Base-by-base conservation (phyloP, 139 green algal genomes). In the Coelastrella sp. region DNA sequence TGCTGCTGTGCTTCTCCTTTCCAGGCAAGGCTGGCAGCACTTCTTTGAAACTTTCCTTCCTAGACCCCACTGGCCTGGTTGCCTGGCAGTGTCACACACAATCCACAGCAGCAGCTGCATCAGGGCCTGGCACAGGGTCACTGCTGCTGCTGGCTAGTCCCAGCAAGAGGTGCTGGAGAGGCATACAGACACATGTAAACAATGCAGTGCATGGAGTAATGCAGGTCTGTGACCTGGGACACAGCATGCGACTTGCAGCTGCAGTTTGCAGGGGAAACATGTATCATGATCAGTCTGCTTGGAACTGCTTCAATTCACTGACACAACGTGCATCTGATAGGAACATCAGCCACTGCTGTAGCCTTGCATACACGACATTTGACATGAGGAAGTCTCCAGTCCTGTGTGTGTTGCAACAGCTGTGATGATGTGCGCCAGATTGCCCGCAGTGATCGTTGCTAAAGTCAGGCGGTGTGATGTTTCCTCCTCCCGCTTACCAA, bases 61-160 rank as follows among this genome's bases (percentile, higher is more conserved):
- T 93, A 17, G 90, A 93, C 74, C 90, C 90, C 35, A 89, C 84
- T 1, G 90, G 88, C 27, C 79, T 92, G 0, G 68, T 91, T 6
- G 88, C 85, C 25, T 89, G 80, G 82, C 85, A 88, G 40, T 63
- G 86, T 2, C 37, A 64, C 38, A 53, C 2, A 2, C 80, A 71
- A 48, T 32, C 23, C 19, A 25, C 43, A 27, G 75, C 75, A 30
- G 71, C 82, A 51, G 82, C 43, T 41, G 43, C 82, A 51, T 34
- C 68, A 48, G 59, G 78, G 25, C 57, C 53, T 34, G 45, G 69
- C 57, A 87, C 38, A 27, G 72, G 81, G 35, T 73, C 32, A 43
- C 71, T 92, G 67, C 85, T 93, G 51, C 57, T 87, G 57, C 48
- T 90, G 40, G 83, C 35, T 11, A 89, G 77, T 43, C 90, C 90